phyloP scores from a whole-genome alignment of 768 basidiomycete species.

The Xerocomellus amylosporus region DNA sequence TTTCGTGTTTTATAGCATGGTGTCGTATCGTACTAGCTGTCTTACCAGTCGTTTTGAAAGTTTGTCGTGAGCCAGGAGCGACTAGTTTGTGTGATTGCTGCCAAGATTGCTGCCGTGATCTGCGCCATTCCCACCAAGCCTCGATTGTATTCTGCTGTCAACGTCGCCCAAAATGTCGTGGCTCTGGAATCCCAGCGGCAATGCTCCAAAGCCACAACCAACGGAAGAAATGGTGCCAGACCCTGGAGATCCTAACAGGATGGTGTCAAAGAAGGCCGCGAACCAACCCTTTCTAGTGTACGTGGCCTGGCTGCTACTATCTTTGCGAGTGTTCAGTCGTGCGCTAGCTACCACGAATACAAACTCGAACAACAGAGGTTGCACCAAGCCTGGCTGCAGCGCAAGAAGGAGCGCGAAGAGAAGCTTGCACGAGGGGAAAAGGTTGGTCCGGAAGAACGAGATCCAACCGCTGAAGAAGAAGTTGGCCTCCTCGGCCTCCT shows the following conservation, averaged over 20 bases:
- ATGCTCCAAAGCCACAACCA: constrained; percentile 37
- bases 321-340: constrained; percentile 6
- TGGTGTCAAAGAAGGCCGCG: constrained; percentile 78
- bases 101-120: neutral
- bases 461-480: constrained; percentile 68
- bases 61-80: neutral
- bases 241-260: constrained; percentile 60
- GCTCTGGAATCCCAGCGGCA: constrained; percentile 48
- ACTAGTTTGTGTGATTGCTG: neutral
- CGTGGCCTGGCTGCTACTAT: constrained; percentile 28
- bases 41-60: neutral
- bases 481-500: constrained; percentile 62
- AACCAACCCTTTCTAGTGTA: constrained; percentile 85
- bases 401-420: constrained; percentile 67
- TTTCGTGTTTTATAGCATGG: constrained; percentile 22
- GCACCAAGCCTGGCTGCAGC: constrained; percentile 64
- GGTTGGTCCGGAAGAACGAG: constrained; percentile 68
- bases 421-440: constrained; percentile 72
- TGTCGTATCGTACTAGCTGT: constrained; percentile 9
- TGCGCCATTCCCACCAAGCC: neutral
- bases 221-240: constrained; percentile 55
- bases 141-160: neutral
- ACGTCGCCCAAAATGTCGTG: constrained; percentile 53
- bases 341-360: constrained; percentile 62
- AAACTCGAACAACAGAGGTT: constrained; percentile 56